Evolutionary conservation across 2,329 filamentous ascomycete genomes (phyloP).

Genomic region (Epichloe hybrida): DNA sequence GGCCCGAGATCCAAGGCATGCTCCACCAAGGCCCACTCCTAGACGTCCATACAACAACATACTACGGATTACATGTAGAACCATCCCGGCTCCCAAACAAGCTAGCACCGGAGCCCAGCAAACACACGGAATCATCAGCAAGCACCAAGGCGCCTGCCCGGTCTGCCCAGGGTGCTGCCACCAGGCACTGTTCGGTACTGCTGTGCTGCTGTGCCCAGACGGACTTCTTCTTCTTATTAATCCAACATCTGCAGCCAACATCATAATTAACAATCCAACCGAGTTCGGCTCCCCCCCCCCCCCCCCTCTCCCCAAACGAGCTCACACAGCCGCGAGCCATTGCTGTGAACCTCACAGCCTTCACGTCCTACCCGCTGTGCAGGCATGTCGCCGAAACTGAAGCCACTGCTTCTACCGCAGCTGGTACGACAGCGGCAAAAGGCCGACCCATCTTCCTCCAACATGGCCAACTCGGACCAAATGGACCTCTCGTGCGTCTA

Average conservation of each 20-base stretch:
- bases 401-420: constrained; percentile 6
- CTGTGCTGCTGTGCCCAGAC: background rate
- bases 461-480: constrained; percentile 21
- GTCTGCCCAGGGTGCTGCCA: too few species aligned
- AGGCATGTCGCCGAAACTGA: constrained; percentile 5
- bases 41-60: background rate
- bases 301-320: too few species aligned
- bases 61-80: background rate
- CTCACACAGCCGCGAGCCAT: background rate
- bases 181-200: background rate
- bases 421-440: constrained; percentile 3
- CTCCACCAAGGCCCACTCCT: background rate
- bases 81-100: background rate
- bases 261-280: background rate
- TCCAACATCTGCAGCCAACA: background rate
- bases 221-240: background rate
- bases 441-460: constrained; percentile 11
- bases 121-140: constrained; percentile 1
- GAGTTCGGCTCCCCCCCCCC: background rate
- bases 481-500: constrained; percentile 26
- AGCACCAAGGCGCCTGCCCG: background rate
- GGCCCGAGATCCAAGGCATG: background rate
- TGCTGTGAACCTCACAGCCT: constrained; percentile 1
- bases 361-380: background rate
- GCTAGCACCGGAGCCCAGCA: background rate